phyloP scores from a whole-genome alignment of 192 early-diverging fungal genomes.

The Coemansia sp. region DNA sequence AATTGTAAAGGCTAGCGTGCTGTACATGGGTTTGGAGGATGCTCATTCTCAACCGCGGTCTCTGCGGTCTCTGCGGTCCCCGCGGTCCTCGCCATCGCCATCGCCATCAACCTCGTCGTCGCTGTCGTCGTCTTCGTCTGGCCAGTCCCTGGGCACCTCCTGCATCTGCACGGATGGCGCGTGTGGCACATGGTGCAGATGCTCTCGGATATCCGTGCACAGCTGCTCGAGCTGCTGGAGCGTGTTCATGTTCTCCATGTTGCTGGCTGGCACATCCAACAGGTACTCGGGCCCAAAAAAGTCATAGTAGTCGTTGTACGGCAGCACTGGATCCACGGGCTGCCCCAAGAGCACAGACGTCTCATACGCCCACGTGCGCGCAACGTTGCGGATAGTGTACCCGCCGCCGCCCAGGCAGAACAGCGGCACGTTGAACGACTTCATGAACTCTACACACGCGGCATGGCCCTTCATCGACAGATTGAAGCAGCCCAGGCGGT shows the following conservation, averaged over 20 bases:
- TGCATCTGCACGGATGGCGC: conserved; percentile 82
- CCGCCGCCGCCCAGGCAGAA: conserved; percentile 92
- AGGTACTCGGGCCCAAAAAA: conserved; percentile 89
- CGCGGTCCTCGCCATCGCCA: no score
- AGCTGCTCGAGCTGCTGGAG: conserved; percentile 77
- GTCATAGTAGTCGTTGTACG: conserved; percentile 80
- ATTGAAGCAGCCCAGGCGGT: conserved; percentile 92
- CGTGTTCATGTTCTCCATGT: conserved; percentile 83
- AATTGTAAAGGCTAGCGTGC: no score
- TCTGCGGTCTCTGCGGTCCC: no score
- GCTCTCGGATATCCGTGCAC: conserved; percentile 53
- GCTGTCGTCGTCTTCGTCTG: conserved; percentile 5
- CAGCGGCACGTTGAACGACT: conserved; percentile 83
- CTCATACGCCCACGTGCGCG: conserved; percentile 94
- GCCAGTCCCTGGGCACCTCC: conserved; percentile 56
- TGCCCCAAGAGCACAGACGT: conserved; percentile 75
- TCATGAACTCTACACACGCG: conserved; percentile 87
- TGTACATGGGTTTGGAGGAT: no score
- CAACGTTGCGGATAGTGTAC: conserved; percentile 93
- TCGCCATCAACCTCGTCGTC: no score
- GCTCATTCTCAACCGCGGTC: no score
- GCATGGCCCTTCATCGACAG: conserved; percentile 90
- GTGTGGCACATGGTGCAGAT: conserved; percentile 55
- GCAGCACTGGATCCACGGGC: conserved; percentile 58
- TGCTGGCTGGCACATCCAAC: conserved; percentile 77